These are phyloP conservation scores for Trichoderma koningiopsis DNA, from an alignment of 2,329 filamentous ascomycete genomes.

Conservation along the genomic window DNA sequence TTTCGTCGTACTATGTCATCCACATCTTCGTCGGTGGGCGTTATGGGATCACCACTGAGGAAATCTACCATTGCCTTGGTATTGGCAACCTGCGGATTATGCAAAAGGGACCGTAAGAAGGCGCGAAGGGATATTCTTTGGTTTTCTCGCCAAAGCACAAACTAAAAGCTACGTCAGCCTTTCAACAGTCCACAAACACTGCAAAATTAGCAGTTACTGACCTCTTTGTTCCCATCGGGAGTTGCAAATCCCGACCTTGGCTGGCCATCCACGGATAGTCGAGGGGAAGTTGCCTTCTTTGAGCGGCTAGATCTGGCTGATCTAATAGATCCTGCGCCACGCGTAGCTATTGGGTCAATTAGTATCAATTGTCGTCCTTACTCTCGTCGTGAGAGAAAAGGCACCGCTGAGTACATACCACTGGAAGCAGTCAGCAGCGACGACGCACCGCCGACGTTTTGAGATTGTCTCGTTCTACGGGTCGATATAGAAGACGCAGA, in stretches of 20 bases:
- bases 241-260: slow-evolving; percentile 32
- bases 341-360: slow-evolving; percentile 14
- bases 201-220: slow-evolving; percentile 26
- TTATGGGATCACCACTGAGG: slow-evolving; percentile 70
- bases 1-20: slow-evolving; percentile 80
- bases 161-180: slow-evolving; percentile 40
- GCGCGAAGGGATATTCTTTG: slow-evolving; percentile 90
- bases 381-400: background rate
- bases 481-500: slow-evolving; percentile 83
- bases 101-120: slow-evolving; percentile 81
- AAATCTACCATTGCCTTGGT: slow-evolving; percentile 87
- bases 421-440: slow-evolving; percentile 38
- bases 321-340: slow-evolving; percentile 35
- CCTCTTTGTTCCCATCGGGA: slow-evolving; percentile 33
- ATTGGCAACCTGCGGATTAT: slow-evolving; percentile 80
- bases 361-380: background rate
- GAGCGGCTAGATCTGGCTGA: slow-evolving; percentile 39
- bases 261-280: slow-evolving; percentile 39
- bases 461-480: slow-evolving; percentile 50
- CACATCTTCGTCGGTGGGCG: slow-evolving; percentile 77
- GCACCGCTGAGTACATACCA: slow-evolving; percentile 14
- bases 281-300: slow-evolving; percentile 35
- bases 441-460: slow-evolving; percentile 27
- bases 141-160: slow-evolving; percentile 78
- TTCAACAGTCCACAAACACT: background rate